Conservation (phyloP, 441 rosid species). For the Bruguiera hainesii region DNA sequence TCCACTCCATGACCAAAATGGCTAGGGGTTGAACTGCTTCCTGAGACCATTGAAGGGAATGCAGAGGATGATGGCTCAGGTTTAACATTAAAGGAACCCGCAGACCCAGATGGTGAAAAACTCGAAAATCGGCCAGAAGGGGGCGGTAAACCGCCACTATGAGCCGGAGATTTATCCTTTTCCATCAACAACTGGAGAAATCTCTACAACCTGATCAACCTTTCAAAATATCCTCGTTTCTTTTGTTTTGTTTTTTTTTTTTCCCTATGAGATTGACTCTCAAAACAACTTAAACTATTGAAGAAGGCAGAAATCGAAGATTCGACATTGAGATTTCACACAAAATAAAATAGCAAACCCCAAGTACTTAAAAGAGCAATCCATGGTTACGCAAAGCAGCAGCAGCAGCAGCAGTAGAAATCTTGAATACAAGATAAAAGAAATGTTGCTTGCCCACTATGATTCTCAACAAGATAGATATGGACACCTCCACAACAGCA, state of each 20-base stretch:
- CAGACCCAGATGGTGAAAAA: conserved; percentile 41
- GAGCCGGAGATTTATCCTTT: conserved; percentile 59
- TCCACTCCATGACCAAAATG: conserved; percentile 47
- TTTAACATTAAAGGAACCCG: conserved; percentile 37
- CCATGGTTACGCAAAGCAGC: too few species aligned
- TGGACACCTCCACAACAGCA: neutral
- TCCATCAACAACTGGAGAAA: conserved; percentile 42
- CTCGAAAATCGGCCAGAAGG: conserved; percentile 63
- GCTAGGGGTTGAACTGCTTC: conserved; percentile 35
- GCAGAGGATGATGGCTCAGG: conserved; percentile 44
- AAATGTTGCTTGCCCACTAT: neutral
- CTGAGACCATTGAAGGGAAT: conserved; percentile 37
- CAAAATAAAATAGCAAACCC: neutral
- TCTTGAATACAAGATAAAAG: neutral
- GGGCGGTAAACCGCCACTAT: conserved; percentile 54
- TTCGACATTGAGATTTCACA: neutral
- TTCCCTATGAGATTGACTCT: too few species aligned
- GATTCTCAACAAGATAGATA: conserved; percentile 4
- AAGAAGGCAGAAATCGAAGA: neutral
- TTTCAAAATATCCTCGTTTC: neutral
- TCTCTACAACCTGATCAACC: conserved; percentile 16
- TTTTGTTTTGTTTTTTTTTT: too few species aligned
- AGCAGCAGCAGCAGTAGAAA: neutral
- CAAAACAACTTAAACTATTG: neutral
- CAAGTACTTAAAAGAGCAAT: neutral